Evolutionary conservation across 2,329 filamentous ascomycete genomes (phyloP).

Genomic region (Aspergillus unguis): DNA sequence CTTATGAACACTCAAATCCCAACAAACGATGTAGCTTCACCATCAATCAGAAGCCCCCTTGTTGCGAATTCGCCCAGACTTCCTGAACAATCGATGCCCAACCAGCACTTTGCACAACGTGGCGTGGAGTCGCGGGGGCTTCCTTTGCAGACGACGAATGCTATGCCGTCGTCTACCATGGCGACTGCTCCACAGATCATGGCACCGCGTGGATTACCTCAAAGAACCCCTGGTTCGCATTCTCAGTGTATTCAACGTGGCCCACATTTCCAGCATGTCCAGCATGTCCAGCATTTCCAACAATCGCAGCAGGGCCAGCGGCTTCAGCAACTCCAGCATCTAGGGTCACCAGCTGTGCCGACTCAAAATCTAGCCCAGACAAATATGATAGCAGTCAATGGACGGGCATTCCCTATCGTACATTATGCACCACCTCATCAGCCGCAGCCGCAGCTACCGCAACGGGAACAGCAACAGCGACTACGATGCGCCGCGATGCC

Average conservation of each 20-base stretch:
- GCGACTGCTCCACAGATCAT: neutral
- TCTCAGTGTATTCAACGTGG: neutral
- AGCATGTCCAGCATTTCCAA: neutral
- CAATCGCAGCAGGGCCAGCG: neutral
- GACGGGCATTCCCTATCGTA: neutral
- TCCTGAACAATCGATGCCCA: neutral
- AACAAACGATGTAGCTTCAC: neutral
- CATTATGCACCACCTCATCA: neutral
- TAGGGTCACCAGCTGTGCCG: neutral
- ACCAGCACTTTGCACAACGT: neutral
- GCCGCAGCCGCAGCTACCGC: neutral
- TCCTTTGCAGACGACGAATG: neutral
- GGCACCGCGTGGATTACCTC: neutral
- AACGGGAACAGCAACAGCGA: neutral
- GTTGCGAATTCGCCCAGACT: neutral
- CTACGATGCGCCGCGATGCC: neutral
- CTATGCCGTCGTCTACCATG: neutral
- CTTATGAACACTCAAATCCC: neutral
- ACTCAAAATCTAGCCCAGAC: neutral
- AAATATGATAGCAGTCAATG: neutral
- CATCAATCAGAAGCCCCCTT: neutral
- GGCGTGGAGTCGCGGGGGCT: neutral
- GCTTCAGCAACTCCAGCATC: neutral
- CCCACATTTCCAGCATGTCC: neutral
- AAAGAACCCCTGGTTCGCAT: neutral